A percentile compares a stretch with the other conserved stretches of the same genome.
phyloP scores from a whole-genome alignment of 345 rosid genomes.

The Psidium guajava region DNA sequence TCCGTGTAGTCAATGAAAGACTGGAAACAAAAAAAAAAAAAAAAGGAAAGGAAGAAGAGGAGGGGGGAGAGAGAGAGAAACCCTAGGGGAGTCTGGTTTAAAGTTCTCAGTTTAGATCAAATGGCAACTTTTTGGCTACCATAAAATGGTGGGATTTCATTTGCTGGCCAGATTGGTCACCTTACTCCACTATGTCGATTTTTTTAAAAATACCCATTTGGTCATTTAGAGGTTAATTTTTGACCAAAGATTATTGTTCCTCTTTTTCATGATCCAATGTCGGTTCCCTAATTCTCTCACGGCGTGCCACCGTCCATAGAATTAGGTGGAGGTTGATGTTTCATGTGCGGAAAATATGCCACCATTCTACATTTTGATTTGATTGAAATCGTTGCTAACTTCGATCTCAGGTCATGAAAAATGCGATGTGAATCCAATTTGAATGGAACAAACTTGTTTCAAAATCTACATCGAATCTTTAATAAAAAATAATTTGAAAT shows the following conservation, averaged over 20 bases:
- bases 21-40: too few relatives aligned
- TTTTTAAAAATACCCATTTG: neutral
- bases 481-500: neutral
- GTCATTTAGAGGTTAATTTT: too few relatives aligned
- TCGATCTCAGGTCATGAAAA: neutral
- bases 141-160: too few relatives aligned
- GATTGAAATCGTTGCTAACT: neutral
- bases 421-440: neutral
- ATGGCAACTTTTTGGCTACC: neutral
- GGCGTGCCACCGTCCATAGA: neutral
- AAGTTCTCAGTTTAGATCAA: neutral
- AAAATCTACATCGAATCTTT: neutral
- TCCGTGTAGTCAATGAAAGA: too few relatives aligned
- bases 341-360: accelerated
- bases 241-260: too few relatives aligned
- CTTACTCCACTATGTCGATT: neutral
- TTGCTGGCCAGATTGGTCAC: too few relatives aligned
- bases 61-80: too few relatives aligned
- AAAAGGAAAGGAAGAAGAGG: too few relatives aligned
- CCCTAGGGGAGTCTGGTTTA: too few relatives aligned
- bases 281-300: neutral
- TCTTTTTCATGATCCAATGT: neutral
- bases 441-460: neutral
- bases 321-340: neutral
- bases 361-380: neutral